phyloP scores from a whole-genome alignment of 306 rosid species.

The Lotus japonicus region DNA sequence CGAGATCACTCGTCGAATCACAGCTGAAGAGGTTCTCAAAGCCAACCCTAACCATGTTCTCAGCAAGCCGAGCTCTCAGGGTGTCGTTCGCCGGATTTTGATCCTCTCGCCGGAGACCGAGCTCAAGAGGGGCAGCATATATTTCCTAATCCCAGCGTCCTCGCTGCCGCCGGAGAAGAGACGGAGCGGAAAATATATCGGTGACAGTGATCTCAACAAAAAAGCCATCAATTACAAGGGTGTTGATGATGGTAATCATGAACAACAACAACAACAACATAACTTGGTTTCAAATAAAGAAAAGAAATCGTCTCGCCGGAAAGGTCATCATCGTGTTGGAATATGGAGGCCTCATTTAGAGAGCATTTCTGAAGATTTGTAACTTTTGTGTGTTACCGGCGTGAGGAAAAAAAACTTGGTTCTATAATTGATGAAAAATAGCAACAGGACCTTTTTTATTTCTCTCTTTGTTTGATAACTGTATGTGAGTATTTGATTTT shows the following conservation, averaged over 20 bases:
- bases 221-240: constrained; percentile 21
- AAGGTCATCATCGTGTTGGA: constrained; percentile 28
- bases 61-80: constrained; percentile 71
- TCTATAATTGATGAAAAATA: constrained; percentile 27
- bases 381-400: not conserved
- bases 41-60: constrained; percentile 82
- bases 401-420: constrained; percentile 12
- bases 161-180: constrained; percentile 61
- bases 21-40: constrained; percentile 66
- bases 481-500: constrained; percentile 35
- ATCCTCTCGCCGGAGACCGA: constrained; percentile 81
- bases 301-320: constrained; percentile 56
- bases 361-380: constrained; percentile 60
- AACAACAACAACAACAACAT: not conserved
- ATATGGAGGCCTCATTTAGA: constrained; percentile 70
- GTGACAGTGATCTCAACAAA: not conserved
- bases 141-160: constrained; percentile 77
- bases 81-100: constrained; percentile 62
- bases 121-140: constrained; percentile 82
- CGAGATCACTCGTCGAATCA: constrained; percentile 60
- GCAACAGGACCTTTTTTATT: constrained; percentile 4
- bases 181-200: not conserved
- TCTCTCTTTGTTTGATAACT: constrained; percentile 1
- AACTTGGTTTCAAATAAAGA: constrained; percentile 21
- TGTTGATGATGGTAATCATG: not conserved